phyloP scores from a whole-genome alignment of 2,329 filamentous ascomycete genomes.

The Escovopsis sp. region DNA sequence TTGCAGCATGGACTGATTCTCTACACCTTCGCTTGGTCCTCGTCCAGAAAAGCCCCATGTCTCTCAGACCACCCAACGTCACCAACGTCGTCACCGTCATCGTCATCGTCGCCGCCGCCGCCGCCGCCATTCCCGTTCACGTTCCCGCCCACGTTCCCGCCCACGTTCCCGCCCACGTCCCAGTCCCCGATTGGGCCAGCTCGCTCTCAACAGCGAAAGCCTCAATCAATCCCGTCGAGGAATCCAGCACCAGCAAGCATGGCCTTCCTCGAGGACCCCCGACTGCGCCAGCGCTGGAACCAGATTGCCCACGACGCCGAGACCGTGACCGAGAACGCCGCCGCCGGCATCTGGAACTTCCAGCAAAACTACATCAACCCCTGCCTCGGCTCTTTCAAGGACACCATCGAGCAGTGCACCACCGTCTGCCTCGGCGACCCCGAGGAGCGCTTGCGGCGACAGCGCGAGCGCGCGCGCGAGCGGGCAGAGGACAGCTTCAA shows the following conservation, averaged over 20 bases:
- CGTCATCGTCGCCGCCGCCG: neutral
- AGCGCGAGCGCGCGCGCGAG: conserved; percentile 48
- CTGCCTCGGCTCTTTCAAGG: conserved; percentile 54
- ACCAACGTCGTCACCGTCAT: neutral
- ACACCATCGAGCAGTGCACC: conserved; percentile 58
- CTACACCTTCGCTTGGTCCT: too few relatives aligned
- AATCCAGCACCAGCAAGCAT: conserved; percentile 21
- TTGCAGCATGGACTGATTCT: too few relatives aligned
- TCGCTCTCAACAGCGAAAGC: neutral
- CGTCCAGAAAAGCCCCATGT: too few relatives aligned
- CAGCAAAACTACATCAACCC: conserved; percentile 74
- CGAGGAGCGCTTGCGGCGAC: conserved; percentile 58
- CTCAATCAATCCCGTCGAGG: conserved; percentile 5
- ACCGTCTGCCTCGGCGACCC: conserved; percentile 55
- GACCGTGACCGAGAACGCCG: conserved; percentile 79
- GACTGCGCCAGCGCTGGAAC: conserved; percentile 85
- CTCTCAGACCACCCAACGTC: neutral
- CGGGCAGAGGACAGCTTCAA: conserved; percentile 79
- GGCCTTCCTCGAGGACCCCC: conserved; percentile 63
- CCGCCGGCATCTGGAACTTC: conserved; percentile 79
- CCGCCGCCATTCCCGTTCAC: too few relatives aligned
- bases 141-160: neutral
- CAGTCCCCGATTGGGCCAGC: conserved; percentile 3
- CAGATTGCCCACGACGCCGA: conserved; percentile 85
- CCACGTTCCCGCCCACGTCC: conserved; percentile 1